Evolutionary conservation across 2,329 filamentous ascomycete genomes (phyloP), one percentile per base, ranked within the genome.

Genomic region (Colletotrichum godetiae): DNA sequence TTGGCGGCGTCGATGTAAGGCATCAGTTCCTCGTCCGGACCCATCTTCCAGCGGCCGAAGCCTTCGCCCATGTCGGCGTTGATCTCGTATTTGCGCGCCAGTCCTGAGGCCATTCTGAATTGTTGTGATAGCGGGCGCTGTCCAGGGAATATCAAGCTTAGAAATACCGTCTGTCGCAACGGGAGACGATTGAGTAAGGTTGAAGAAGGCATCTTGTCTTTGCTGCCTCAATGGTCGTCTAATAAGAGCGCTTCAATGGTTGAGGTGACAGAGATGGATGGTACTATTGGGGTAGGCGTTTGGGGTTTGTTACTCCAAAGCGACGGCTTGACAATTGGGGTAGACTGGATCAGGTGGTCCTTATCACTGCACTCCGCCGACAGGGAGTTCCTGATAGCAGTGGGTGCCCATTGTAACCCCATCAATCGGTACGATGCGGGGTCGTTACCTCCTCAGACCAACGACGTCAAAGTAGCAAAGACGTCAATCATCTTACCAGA

Each of bases 1-100:
- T 92, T 92, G 22, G 90, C 90, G 77, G 89, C 86, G 77, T 92
- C 89, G 75, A 92, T 90, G 55, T 90, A 80, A 2, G 88, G 87
- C 72, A 92, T 88, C 15, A 92, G 80, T 68, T 92, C 46, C 13
- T 68, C 59, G 5, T 68, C 67, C 12, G 67, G 42, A 12, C 27
- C 81, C 81, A 82, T 81, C 73, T 81, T 82, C 81, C 80, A 83
- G 19, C 52, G 46, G n/a, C 87, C 87, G 70, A 87, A 88, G 5
- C 84, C 87, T 77, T 89, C 87, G 7, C 87, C 87, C 69, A 89
- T 83, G 76, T 89, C 87, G 66, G 86, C 85, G 74, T 89, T 89
- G 77, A 89, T 87, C 74, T 68, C 67, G 15, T 68, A 52, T 42
- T 65, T 65, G 62, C 62, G 31, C 22, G 62, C 52, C 11, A 61